These are phyloP conservation scores for Aureobasidium melanogenum DNA, from an alignment of 2,329 filamentous ascomycete genomes.

Conservation along the genomic window DNA sequence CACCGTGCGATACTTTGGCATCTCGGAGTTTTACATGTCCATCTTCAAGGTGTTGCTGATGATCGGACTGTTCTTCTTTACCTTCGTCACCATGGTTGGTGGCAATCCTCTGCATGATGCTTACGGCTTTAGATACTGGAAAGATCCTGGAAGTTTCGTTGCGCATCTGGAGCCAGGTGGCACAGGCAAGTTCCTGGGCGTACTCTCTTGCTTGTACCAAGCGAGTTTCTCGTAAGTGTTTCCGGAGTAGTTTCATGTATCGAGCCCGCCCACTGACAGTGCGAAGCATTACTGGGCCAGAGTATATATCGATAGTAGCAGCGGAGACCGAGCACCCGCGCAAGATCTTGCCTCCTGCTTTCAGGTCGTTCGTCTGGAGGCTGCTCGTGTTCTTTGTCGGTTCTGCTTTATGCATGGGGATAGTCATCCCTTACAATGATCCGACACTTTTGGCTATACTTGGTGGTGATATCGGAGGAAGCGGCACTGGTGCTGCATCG, in stretches of 20 bases:
- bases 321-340: slow-evolving; percentile 39
- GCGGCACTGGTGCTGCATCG: slow-evolving; percentile 26
- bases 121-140: slow-evolving; percentile 39
- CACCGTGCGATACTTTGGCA: slow-evolving; percentile 38
- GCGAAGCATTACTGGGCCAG: slow-evolving; percentile 22
- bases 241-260: no score
- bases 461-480: slow-evolving; percentile 15
- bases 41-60: slow-evolving; percentile 40
- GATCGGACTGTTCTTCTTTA: slow-evolving; percentile 34
- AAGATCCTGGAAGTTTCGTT: slow-evolving; percentile 20
- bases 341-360: slow-evolving; percentile 37
- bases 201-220: slow-evolving; percentile 23
- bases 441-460: slow-evolving; percentile 19
- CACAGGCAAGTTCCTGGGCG: slow-evolving; percentile 27
- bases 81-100: slow-evolving; percentile 28
- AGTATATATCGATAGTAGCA: slow-evolving; percentile 41
- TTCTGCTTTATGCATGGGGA: slow-evolving; percentile 36
- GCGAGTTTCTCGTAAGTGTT: slow-evolving; percentile 31
- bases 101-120: slow-evolving; percentile 26
- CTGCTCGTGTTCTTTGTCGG: slow-evolving; percentile 40
- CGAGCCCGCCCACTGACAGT: background rate
- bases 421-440: slow-evolving; percentile 29
- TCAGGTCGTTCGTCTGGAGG: slow-evolving; percentile 40
- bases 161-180: slow-evolving; percentile 22
- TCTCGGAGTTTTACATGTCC: slow-evolving; percentile 44